Conservation (phyloP, 2,329 filamentous ascomycete genomes). For the Stachybotrys chartarum region DNA sequence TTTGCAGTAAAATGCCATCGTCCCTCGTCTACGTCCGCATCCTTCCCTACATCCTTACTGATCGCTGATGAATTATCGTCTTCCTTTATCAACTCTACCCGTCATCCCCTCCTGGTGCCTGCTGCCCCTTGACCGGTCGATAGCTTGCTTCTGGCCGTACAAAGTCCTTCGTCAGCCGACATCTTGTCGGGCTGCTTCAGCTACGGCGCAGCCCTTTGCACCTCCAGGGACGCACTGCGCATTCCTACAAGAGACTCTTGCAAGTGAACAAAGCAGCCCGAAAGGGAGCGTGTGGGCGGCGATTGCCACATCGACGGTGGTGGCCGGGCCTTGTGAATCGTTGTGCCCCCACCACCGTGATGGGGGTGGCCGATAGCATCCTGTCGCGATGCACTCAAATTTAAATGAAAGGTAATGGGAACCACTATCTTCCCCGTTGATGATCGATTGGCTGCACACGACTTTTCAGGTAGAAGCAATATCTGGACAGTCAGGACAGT, state of each 20-base stretch:
- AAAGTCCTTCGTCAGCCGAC: too few relatives aligned
- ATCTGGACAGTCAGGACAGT: not conserved
- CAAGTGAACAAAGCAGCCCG: too few relatives aligned
- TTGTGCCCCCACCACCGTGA: not conserved
- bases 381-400: not conserved
- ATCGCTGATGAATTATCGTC: not conserved
- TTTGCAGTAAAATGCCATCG: not conserved
- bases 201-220: too few relatives aligned
- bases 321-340: not conserved
- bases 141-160: too few relatives aligned
- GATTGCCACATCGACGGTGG: not conserved
- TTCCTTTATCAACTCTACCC: too few relatives aligned
- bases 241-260: too few relatives aligned
- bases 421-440: not conserved
- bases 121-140: too few relatives aligned
- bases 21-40: not conserved
- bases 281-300: too few relatives aligned
- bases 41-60: not conserved
- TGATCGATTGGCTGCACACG: not conserved
- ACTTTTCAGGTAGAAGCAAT: not conserved
- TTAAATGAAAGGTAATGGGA: not conserved
- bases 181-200: too few relatives aligned
- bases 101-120: too few relatives aligned
- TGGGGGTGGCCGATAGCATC: not conserved
- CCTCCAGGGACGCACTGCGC: too few relatives aligned